Evolutionary conservation across 73 alveolate genomes (phyloP).

Genomic region (Tetrahymena malaccensis): DNA sequence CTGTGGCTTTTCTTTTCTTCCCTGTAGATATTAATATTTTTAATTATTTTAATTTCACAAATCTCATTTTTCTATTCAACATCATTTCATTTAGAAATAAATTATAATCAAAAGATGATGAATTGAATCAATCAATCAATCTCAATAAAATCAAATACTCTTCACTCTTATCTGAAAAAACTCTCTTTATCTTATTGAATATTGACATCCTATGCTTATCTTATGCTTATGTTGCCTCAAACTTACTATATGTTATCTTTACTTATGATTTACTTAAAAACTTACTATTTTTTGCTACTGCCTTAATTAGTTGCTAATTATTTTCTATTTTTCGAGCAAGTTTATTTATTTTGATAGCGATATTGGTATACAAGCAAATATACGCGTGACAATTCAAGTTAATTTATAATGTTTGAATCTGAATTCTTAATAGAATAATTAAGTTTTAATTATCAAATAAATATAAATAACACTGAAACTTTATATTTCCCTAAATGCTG

Average conservation of each 20-base stretch:
- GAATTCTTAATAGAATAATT: background rate
- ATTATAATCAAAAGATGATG: background rate
- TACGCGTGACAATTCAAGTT: background rate
- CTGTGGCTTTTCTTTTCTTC: background rate
- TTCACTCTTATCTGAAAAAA: background rate
- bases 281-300: background rate
- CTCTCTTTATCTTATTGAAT: background rate
- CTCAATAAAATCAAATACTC: background rate
- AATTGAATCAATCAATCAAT: background rate
- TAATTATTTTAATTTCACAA: background rate
- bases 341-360: background rate
- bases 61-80: background rate
- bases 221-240: background rate
- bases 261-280: background rate
- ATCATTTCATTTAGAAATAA: background rate
- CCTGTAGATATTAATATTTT: background rate
- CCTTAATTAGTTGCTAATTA: background rate
- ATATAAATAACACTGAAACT: background rate
- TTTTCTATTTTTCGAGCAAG: background rate
- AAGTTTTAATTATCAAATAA: too few species aligned
- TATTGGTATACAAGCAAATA: background rate
- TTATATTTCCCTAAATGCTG: background rate
- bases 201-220: background rate
- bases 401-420: background rate
- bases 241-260: background rate